These are phyloP conservation scores for Penicillium maclennaniae DNA, from an alignment of 495 filamentous ascomycete genomes.

Conservation along the genomic window DNA sequence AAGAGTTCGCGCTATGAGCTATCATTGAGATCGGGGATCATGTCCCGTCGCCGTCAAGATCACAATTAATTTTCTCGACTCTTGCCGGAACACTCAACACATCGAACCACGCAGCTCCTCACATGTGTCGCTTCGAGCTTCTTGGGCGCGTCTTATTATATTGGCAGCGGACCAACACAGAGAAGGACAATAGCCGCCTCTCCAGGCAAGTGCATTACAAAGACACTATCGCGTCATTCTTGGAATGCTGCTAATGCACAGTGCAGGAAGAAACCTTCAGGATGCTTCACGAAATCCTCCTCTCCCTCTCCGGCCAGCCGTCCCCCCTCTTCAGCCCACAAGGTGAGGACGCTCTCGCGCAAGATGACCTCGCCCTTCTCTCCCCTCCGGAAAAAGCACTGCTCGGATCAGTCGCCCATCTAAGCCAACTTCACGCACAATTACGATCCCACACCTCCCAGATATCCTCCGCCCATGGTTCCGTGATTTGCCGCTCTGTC, in stretches of 20 bases:
- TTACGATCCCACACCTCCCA: conserved; percentile 58
- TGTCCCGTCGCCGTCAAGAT: neutral
- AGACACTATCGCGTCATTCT: neutral
- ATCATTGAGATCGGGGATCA: conserved; percentile 4
- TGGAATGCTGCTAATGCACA: neutral
- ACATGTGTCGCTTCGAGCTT: conserved; percentile 52
- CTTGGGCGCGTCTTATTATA: conserved; percentile 45
- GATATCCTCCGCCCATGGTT: conserved; percentile 67
- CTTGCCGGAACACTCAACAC: neutral
- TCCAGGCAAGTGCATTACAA: conserved; percentile 19
- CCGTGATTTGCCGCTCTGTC: conserved; percentile 82
- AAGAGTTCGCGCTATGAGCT: neutral
- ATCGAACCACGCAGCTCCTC: conserved; percentile 4
- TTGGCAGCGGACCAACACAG: conserved; percentile 34
- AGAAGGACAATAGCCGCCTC: conserved; percentile 16
- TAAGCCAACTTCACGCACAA: conserved; percentile 71
- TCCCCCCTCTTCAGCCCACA: conserved; percentile 69
- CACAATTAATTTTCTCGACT: neutral
- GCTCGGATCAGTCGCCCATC: conserved; percentile 66
- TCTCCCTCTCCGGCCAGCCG: conserved; percentile 88
- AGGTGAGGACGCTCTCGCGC: conserved; percentile 35
- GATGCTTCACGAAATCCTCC: conserved; percentile 97
- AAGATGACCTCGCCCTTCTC: conserved; percentile 50
- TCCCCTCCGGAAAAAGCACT: conserved; percentile 79
- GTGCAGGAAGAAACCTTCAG: conserved; percentile 32